phyloP scores from a whole-genome alignment of 2,329 filamentous ascomycete genomes.

The Elsinoe ampelina region DNA sequence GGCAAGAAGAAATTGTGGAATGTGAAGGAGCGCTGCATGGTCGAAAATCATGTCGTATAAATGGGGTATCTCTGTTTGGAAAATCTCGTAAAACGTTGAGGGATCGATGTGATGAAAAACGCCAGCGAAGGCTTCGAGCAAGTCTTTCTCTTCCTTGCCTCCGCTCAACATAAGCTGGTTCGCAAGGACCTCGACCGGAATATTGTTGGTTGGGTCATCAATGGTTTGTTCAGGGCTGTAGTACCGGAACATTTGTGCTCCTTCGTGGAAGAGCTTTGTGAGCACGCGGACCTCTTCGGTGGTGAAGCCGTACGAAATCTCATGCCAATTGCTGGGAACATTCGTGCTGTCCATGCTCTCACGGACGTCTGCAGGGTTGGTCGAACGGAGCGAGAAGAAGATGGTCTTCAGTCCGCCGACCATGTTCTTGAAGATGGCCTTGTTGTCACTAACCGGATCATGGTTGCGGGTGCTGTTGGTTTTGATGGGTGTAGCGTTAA shows the following conservation, averaged over 20 bases:
- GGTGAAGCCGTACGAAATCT: conserved; percentile 92
- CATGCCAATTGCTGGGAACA: conserved; percentile 82
- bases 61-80: conserved; percentile 91
- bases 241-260: conserved; percentile 91
- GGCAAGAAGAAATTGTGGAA: conserved; percentile 97
- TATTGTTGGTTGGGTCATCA: conserved; percentile 63
- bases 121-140: conserved; percentile 93
- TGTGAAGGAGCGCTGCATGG: conserved; percentile 84
- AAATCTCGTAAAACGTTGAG: conserved; percentile 96
- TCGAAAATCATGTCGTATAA: conserved; percentile 98
- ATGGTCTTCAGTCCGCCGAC: conserved; percentile 94
- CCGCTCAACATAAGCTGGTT: conserved; percentile 93
- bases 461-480: conserved; percentile 84
- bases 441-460: conserved; percentile 91
- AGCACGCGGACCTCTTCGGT: conserved; percentile 96
- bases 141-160: conserved; percentile 91
- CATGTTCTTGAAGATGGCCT: conserved; percentile 93
- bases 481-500: conserved; percentile 91
- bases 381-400: conserved; percentile 87
- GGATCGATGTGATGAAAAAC: conserved; percentile 98
- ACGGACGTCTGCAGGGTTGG: conserved; percentile 57
- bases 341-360: conserved; percentile 62
- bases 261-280: conserved; percentile 94
- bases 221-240: conserved; percentile 80
- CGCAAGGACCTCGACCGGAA: conserved; percentile 82